phyloP scores from a whole-genome alignment of 75 land plant species.

The Sequoia sempervirens region DNA sequence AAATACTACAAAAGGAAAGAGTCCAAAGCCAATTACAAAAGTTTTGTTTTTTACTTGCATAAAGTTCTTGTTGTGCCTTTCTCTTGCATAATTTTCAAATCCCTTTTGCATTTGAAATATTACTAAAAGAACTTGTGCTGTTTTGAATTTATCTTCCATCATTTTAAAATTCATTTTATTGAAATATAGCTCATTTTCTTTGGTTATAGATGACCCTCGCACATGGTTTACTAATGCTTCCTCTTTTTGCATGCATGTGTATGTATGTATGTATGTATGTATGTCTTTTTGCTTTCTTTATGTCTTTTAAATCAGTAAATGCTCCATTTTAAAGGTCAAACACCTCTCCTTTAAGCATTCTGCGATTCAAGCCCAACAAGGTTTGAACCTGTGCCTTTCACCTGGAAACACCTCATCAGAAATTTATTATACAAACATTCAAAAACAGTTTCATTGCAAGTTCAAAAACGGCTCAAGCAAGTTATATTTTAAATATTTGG shows the following conservation, averaged over 20 bases:
- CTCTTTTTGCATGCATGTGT: neutral
- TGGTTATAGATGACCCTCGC: neutral
- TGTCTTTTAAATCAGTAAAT: neutral
- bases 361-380: neutral
- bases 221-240: neutral
- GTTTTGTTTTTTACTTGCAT: neutral
- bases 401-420: neutral
- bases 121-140: neutral
- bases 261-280: neutral
- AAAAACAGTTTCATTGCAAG: too few relatives aligned
- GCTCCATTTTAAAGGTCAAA: neutral
- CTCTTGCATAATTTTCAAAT: neutral
- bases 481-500: too few relatives aligned
- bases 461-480: too few relatives aligned
- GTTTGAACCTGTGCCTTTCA: neutral
- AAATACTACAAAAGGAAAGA: neutral
- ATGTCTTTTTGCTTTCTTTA: neutral
- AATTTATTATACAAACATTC: too few relatives aligned
- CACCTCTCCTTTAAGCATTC: neutral
- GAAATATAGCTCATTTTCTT: neutral
- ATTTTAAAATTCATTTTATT: neutral
- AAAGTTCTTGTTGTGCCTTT: neutral
- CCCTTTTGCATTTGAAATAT: neutral
- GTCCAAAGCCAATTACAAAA: neutral
- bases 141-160: neutral